Evolutionary conservation across 2,329 filamentous ascomycete species (phyloP).

Genomic region (Arachnomyces sp.): DNA sequence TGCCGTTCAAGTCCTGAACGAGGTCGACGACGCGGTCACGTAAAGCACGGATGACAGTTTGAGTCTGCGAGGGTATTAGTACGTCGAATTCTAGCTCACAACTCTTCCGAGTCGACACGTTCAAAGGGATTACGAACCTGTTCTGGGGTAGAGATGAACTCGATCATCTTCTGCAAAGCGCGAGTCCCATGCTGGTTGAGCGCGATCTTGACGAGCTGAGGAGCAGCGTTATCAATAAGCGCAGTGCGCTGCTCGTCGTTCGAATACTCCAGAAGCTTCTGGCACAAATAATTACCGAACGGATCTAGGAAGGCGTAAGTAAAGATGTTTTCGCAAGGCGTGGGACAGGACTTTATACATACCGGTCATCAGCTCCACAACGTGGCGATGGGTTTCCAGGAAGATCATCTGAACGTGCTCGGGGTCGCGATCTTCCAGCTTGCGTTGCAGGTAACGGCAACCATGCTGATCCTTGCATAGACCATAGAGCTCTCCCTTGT

Average conservation of each 20-base stretch:
- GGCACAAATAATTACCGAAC: slow-evolving; percentile 98
- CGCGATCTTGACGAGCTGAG: slow-evolving; percentile 84
- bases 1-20: slow-evolving; percentile 95
- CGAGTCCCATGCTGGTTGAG: slow-evolving; percentile 95
- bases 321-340: slow-evolving; percentile 9
- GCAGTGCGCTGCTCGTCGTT: slow-evolving; percentile 90
- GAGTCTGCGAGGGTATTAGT: slow-evolving; percentile 41
- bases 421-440: slow-evolving; percentile 79
- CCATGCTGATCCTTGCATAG: slow-evolving; percentile 98
- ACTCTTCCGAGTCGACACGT: too few relatives aligned
- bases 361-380: slow-evolving; percentile 92
- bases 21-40: slow-evolving; percentile 79
- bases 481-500: slow-evolving; percentile 74
- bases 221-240: slow-evolving; percentile 81
- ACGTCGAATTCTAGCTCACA: background rate
- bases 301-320: slow-evolving; percentile 52
- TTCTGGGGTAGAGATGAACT: slow-evolving; percentile 77
- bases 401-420: slow-evolving; percentile 89
- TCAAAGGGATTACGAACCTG: slow-evolving; percentile 42
- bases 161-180: slow-evolving; percentile 98
- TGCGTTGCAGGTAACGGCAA: slow-evolving; percentile 93
- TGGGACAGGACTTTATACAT: slow-evolving; percentile 14
- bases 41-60: slow-evolving; percentile 79
- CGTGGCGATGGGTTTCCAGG: slow-evolving; percentile 83
- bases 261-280: slow-evolving; percentile 93